Evolutionary conservation across 2,329 filamentous ascomycete species (phyloP), one percentile per base, ranked within the genome.

Genomic region (Colletotrichum lupini): DNA sequence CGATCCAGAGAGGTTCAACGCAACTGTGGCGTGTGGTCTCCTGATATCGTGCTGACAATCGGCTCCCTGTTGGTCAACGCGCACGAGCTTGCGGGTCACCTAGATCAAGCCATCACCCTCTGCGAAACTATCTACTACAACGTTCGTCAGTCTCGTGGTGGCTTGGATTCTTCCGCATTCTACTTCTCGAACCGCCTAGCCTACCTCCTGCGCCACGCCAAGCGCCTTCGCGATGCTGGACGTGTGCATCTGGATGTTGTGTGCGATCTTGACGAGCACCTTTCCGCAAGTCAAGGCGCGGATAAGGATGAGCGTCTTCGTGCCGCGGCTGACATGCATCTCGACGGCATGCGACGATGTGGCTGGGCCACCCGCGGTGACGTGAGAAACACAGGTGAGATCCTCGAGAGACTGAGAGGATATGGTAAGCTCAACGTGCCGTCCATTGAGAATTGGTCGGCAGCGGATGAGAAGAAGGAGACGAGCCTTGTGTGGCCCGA

Each of bases 91-190:
- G 77, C 78, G 9, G 72, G 71, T 12, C 77, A 81, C 61, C 68
- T 77, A 5, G 77, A 79, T 42, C 76, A 76, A 26, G 80, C 81
- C 59, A 74, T 80, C 60, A 77, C 76, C 1, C 76, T 82, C 11
- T 79, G 78, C 71, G 78, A 81, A 56, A 78, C 76, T 19, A 76
- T 82, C 22, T 81, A 79, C 76, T 82, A 82, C 73, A 82, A 82
- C 73, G 75, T 82, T 67, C 80, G 80, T 1, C 78, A 80, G 58
- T 77, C 77, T 57, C 80, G 79, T 9, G 80, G 81, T 53, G 77
- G 77, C 30, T 77, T 82, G 28, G 78, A 81, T 73, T 57, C 59
- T 1, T 76, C 80, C 52, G 75, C 80, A 1, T 76, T 82, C 19
- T 73, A 76, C 11, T 78, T 79, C 73, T 73, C 77, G 46, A 67